phyloP scores from a whole-genome alignment of 2,329 filamentous ascomycete genomes.

The Beauveria medogensis region DNA sequence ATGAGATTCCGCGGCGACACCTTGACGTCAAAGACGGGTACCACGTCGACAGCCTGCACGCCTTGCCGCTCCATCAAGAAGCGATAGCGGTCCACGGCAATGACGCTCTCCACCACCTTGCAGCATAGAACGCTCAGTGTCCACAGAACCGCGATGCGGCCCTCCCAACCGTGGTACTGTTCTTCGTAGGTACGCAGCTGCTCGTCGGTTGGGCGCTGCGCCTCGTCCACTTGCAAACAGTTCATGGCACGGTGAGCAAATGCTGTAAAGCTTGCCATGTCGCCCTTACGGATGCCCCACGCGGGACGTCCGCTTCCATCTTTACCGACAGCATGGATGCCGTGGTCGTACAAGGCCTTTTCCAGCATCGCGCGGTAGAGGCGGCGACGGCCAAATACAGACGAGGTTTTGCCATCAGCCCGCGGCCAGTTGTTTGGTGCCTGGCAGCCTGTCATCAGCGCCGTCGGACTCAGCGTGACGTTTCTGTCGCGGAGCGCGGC shows the following conservation, averaged over 20 bases:
- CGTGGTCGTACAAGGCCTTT: constrained; percentile 21
- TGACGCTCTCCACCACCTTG: constrained; percentile 24
- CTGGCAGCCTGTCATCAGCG: constrained; percentile 26
- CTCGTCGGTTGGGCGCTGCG: constrained; percentile 10
- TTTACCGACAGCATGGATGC: constrained; percentile 10
- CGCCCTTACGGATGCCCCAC: constrained; percentile 25
- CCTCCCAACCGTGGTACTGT: constrained; percentile 16
- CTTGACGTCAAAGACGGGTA: constrained; percentile 20
- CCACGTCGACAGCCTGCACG: constrained; percentile 16
- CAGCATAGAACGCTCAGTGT: constrained; percentile 25
- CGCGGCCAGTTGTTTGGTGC: constrained; percentile 26
- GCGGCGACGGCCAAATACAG: constrained; percentile 19
- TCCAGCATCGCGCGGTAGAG: constrained; percentile 22
- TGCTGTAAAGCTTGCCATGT: constrained; percentile 18
- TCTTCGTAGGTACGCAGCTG: constrained; percentile 20
- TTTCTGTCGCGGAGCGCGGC: constrained; percentile 16
- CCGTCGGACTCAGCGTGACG: constrained; percentile 22
- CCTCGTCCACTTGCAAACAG: constrained; percentile 15
- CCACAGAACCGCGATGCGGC: constrained; percentile 24
- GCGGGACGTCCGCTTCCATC: constrained; percentile 13
- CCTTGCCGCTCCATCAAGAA: constrained; percentile 20
- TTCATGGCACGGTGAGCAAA: constrained; percentile 21
- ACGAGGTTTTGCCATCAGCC: constrained; percentile 8
- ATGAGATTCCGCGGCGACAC: constrained; percentile 21
- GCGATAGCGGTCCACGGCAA: constrained; percentile 24